Percentiles rank a stretch among this genome's conserved stretches.
These are phyloP conservation scores for Aspergillus sp. DNA, from an alignment of 2,329 filamentous ascomycete genomes.

Conservation along the genomic window DNA sequence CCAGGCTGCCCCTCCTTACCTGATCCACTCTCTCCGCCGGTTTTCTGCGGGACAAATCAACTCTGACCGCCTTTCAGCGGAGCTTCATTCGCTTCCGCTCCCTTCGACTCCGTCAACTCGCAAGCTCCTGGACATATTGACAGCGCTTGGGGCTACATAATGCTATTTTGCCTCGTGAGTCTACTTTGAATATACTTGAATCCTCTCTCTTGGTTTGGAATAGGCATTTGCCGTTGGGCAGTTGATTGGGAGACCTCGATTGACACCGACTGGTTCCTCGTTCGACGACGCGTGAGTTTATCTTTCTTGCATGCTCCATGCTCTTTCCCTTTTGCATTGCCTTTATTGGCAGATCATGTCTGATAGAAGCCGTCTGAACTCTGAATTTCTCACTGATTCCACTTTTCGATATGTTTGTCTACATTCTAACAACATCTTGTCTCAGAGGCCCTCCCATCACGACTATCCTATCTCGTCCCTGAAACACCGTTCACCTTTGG, in stretches of 20 bases:
- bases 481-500: too few relatives aligned
- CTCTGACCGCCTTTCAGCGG: conserved; percentile 10
- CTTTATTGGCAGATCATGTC: too few relatives aligned
- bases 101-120: neutral
- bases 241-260: too few relatives aligned
- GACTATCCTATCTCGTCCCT: neutral
- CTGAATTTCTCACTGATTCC: neutral
- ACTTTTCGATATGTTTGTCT: neutral
- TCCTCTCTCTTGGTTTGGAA: too few relatives aligned
- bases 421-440: neutral
- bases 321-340: too few relatives aligned
- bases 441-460: neutral
- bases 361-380: too few relatives aligned
- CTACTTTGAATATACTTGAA: too few relatives aligned
- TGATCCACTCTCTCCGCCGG: neutral
- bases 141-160: neutral
- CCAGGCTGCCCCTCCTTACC: conserved; percentile 9
- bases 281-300: too few relatives aligned
- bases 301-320: too few relatives aligned
- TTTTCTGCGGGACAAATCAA: conserved; percentile 13
- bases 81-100: neutral
- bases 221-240: too few relatives aligned
- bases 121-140: neutral
- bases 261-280: too few relatives aligned
- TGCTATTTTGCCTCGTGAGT: neutral